These are phyloP conservation scores for Epichloe amarillans DNA, from an alignment of 2,329 filamentous ascomycete genomes.

Conservation along the genomic window DNA sequence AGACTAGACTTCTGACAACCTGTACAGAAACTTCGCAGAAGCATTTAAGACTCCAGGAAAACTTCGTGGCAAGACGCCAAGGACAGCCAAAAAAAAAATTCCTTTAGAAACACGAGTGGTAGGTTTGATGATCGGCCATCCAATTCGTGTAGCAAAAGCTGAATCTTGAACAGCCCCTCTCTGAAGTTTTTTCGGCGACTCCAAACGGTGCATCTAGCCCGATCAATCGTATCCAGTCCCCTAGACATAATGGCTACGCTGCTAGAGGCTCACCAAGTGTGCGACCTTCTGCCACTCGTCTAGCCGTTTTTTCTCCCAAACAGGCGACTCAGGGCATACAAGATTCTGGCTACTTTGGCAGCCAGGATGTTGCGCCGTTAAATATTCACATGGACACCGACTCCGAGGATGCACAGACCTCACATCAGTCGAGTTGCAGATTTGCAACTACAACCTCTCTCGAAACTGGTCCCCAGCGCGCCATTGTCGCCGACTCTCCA, in stretches of 20 bases:
- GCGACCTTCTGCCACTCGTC: constrained; percentile 20
- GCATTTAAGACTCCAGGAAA: constrained; percentile 93
- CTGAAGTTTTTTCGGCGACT: constrained; percentile 41
- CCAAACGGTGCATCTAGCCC: constrained; percentile 41
- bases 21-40: constrained; percentile 68
- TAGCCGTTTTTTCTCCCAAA: constrained; percentile 17
- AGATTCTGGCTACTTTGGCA: constrained; percentile 64
- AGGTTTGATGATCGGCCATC: constrained; percentile 23
- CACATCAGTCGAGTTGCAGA: constrained; percentile 9
- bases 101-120: constrained; percentile 49
- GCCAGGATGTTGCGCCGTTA: constrained; percentile 31
- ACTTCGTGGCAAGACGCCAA: constrained; percentile 67
- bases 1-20: constrained; percentile 5
- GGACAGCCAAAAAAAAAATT: constrained; percentile 51
- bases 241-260: constrained; percentile 46
- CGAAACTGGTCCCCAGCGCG: constrained; percentile 13
- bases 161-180: constrained; percentile 37
- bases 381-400: constrained; percentile 13
- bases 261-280: constrained; percentile 19
- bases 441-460: constrained; percentile 8
- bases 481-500: constrained; percentile 17
- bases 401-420: constrained; percentile 9
- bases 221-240: constrained; percentile 36
- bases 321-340: constrained; percentile 13
- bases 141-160: constrained; percentile 8